Percentiles rank a stretch among this genome's conserved stretches.
Evolutionary conservation across 2,329 filamentous ascomycete genomes (phyloP).

Genomic region (Aureobasidium lini): DNA sequence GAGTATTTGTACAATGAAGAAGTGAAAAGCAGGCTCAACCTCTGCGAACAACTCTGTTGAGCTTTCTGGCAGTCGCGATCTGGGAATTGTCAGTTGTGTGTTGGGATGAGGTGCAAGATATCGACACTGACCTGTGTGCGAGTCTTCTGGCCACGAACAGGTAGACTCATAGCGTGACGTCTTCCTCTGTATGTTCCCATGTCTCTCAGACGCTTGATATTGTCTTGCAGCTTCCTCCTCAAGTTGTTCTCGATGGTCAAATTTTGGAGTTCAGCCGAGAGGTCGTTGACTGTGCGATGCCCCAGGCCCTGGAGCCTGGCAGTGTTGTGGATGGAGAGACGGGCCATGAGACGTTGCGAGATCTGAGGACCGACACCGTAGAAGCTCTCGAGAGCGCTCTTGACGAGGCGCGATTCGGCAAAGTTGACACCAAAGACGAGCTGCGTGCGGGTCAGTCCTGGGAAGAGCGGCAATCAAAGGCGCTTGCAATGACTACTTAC

Average conservation of each 20-base stretch:
- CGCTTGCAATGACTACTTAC: conserved; percentile 1
- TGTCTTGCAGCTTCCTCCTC: conserved; percentile 67
- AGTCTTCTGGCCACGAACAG: conserved; percentile 84
- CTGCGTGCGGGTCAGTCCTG: background rate
- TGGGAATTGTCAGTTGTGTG: conserved; percentile 22
- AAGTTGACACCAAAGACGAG: conserved; percentile 86
- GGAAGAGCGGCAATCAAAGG: background rate
- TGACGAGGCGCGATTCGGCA: conserved; percentile 69
- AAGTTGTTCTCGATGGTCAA: conserved; percentile 95
- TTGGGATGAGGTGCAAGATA: background rate
- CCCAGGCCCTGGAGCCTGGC: conserved; percentile 69
- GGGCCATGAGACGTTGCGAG: conserved; percentile 72
- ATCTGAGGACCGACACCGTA: conserved; percentile 71
- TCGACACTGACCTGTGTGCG: conserved; percentile 56
- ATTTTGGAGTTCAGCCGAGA: conserved; percentile 76
- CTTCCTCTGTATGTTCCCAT: conserved; percentile 86
- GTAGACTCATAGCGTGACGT: conserved; percentile 86
- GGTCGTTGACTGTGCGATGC: conserved; percentile 67
- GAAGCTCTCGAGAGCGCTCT: conserved; percentile 65
- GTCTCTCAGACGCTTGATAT: conserved; percentile 78
- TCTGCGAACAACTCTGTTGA: conserved; percentile 53
- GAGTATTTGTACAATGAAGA: background rate
- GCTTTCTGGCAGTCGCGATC: conserved; percentile 51
- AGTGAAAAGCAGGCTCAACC: conserved; percentile 18
- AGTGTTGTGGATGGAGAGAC: conserved; percentile 77